Base-by-base conservation (phyloP, 208 protist species). In the Paratrypanosoma confusum region DNA sequence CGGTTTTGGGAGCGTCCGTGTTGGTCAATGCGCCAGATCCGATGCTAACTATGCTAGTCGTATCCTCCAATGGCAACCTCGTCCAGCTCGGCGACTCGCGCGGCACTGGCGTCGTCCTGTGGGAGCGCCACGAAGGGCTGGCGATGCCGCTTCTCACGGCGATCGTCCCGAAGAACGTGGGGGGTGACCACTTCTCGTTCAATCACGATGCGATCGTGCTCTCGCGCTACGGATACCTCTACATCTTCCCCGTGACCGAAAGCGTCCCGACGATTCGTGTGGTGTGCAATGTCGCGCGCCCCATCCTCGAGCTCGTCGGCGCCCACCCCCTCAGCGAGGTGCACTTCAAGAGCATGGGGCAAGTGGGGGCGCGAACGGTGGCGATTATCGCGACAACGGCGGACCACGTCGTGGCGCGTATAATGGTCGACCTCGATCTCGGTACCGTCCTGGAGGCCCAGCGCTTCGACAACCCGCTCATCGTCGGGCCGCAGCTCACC, bases 171-270 rank as follows among this genome's bases (percentile, higher is more conserved):
- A 10, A 29, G 13, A 10, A 39, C 7, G 43, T 82, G 2, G n/a
- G 29, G 10, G 29, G 11, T 34, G 83, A 93, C 49, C 79, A 82
- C 50, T 89, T 93, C 39, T 59, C 75, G 32, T 86, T 93, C 40
- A 76, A 81, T 46, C 81, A 87, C 57, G 34, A 76, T 14, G 56
- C 65, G 4, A 42, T 89, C 4, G 42, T 71, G 11, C 60, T 65
- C 28, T 86, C 84, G 10, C 56, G 61, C 18, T 69, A 63, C 33
- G 80, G 77, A 24, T 33, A 67, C 0, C 58, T 93, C 23, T 90
- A 90, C 58, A 26, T 43, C 21, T 59, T 87, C 22, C 77, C 84
- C 14, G 31, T 89, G 20, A 28, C 57, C 2, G 38, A 70, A 11
- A 75, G 73, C 57, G 83, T 75, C 11, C 8, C 36, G 10, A 45